A percentile compares a stretch with the other conserved stretches of the same genome.
phyloP scores from a whole-genome alignment of 1,139 yeast species.

The Magnusiomyces ingens region DNA sequence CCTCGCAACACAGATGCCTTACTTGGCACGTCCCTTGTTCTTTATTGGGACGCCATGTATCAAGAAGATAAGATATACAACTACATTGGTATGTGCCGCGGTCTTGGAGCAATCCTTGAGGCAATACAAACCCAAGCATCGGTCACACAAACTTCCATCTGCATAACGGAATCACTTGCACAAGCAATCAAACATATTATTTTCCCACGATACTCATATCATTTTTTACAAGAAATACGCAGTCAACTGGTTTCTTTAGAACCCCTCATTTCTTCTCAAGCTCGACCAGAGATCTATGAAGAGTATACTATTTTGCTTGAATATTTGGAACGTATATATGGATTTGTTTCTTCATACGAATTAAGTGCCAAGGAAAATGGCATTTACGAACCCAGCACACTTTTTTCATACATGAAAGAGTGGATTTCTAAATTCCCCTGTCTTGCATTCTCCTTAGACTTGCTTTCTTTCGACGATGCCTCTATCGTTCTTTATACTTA shows the following conservation, averaged over 20 bases:
- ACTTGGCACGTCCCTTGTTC: conserved; percentile 26
- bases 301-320: conserved; percentile 21
- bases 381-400: conserved; percentile 18
- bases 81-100: conserved; percentile 28
- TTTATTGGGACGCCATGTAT: conserved; percentile 31
- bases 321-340: conserved; percentile 19
- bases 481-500: conserved; percentile 28
- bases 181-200: conserved; percentile 32
- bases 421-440: conserved; percentile 30
- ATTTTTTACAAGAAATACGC: conserved; percentile 31
- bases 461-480: conserved; percentile 8
- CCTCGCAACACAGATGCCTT: conserved; percentile 27
- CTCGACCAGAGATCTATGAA: conserved; percentile 11
- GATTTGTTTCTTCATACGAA: conserved; percentile 16
- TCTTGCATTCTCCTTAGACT: conserved; percentile 20
- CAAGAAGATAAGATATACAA: conserved; percentile 27
- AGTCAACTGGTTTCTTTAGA: conserved; percentile 22
- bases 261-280: conserved; percentile 9
- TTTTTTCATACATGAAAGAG: conserved; percentile 25
- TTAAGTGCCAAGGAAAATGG: background rate
- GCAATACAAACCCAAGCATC: conserved; percentile 22
- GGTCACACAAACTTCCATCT: conserved; percentile 26
- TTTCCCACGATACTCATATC: conserved; percentile 34
- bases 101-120: conserved; percentile 30
- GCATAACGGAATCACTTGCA: conserved; percentile 28